phyloP scores from a whole-genome alignment of 345 rosid genomes.

The Heritiera fomes region DNA sequence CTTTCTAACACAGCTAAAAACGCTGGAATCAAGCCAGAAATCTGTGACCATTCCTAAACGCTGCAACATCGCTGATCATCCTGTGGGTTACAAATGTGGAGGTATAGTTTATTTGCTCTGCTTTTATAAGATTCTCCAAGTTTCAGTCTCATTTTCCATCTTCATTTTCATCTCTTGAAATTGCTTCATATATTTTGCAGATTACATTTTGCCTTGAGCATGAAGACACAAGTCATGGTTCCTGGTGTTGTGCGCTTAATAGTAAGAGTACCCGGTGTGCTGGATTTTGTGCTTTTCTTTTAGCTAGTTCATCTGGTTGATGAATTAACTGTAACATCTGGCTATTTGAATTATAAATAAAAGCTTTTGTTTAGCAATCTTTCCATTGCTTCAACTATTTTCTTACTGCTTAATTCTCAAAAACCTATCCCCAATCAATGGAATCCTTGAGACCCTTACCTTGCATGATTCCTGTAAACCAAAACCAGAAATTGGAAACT shows the following conservation, averaged over 20 bases:
- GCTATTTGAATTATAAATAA: background rate
- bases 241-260: background rate
- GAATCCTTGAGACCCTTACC: background rate
- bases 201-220: slow-evolving; percentile 18
- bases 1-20: slow-evolving; percentile 75
- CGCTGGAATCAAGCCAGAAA: slow-evolving; percentile 68
- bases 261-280: too few species aligned
- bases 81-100: slow-evolving; percentile 89
- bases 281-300: too few species aligned
- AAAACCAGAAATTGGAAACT: background rate
- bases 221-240: slow-evolving; percentile 15
- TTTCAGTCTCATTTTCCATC: background rate
- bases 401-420: background rate
- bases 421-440: background rate
- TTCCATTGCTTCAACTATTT: background rate
- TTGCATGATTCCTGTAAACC: background rate
- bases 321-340: too few species aligned
- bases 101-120: slow-evolving; percentile 33
- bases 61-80: slow-evolving; percentile 75
- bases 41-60: slow-evolving; percentile 88
- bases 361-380: background rate
- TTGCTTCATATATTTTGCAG: slow-evolving; percentile 9
- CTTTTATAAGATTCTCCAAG: background rate
- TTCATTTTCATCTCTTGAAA: background rate
- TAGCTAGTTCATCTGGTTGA: too few species aligned